Base-by-base conservation (phyloP, 768 basidiomycete genomes). In the Mycena belliarum region DNA sequence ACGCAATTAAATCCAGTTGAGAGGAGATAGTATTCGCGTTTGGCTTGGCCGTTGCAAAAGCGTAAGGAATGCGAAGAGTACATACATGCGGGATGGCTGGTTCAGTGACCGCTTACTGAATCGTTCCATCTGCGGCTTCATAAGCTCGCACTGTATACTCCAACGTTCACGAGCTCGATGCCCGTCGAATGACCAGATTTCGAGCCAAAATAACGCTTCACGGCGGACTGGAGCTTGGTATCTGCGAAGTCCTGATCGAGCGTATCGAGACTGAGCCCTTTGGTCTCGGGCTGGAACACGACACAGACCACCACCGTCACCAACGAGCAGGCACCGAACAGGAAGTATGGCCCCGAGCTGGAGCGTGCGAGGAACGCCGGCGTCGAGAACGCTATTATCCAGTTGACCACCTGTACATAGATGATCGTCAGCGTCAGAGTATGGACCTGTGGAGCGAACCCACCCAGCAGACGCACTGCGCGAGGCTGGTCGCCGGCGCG, bases 331-430 rank as follows among this genome's bases (percentile, higher is more conserved):
- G 62, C 61, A 25, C 76, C 75, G 51, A 79, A 81, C 43, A 80
- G 64, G 67, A 81, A 81, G 62, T 80, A 81, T 1, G 78, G 77
- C 2, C 77, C 79, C 2, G 74, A 81, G 8, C 74, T 70, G 8
- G 76, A 79, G 43, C 70, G 65, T 4, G 70, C 66, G 46, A 82
- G 74, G 70, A 81, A 82, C 32, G 79, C 65, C n/a, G 80, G 78
- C 15, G 79, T 77, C 23, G 79, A 72, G 63, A 78, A 69, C 11
- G 80, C 77, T 55, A 81, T 74, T 26, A 69, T 49, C 61, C 75
- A 79, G 67, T 80, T 80, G 21, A 79, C 68, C 32, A 65, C 65
- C 72, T 74, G 49, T 43, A 40, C n/a, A n/a, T n/a, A n/a, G 61
- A 21, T 10, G 10, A n/a, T 9, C 21, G 14, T 43, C 20, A 56